Conservation (phyloP, 106 monocot species). For the Allium fistulosum region DNA sequence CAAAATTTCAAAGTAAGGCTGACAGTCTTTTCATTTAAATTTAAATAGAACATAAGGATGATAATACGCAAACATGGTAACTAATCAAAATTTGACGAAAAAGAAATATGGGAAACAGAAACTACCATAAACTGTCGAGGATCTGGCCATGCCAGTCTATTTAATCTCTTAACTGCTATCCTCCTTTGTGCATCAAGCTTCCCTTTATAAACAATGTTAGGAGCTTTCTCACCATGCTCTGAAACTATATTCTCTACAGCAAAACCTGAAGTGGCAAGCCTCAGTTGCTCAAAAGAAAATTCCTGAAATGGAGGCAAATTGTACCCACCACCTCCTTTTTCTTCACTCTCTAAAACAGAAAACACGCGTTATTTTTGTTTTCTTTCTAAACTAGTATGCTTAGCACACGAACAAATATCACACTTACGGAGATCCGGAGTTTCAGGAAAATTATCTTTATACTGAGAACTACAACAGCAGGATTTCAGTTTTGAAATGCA, state of each 20-base stretch:
- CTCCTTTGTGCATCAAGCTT: slow-evolving; percentile 77
- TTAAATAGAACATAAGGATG: no score
- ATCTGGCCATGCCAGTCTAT: slow-evolving; percentile 92
- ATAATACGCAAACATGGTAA: no score
- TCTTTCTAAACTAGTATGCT: neutral
- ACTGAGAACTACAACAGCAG: slow-evolving; percentile 56
- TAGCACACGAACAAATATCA: neutral
- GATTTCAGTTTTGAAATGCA: slow-evolving; percentile 28
- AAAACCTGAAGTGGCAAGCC: slow-evolving; percentile 81
- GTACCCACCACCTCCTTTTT: slow-evolving; percentile 15
- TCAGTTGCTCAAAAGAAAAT: slow-evolving; percentile 78
- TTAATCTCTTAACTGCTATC: slow-evolving; percentile 89
- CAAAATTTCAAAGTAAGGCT: no score
- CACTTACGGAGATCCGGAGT: slow-evolving; percentile 37
- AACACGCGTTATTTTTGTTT: slow-evolving; percentile 2
- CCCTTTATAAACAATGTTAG: slow-evolving; percentile 93
- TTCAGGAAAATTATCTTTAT: slow-evolving; percentile 45
- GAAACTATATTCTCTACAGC: slow-evolving; percentile 85
- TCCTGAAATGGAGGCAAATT: slow-evolving; percentile 73
- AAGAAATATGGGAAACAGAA: no score
- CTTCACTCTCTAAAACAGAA: slow-evolving; percentile 33
- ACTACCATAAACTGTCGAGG: slow-evolving; percentile 83
- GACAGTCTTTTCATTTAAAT: no score
- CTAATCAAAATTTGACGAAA: no score
- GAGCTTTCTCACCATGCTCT: slow-evolving; percentile 90